phyloP scores from a whole-genome alignment of 495 filamentous ascomycete species.

The Geoglossum glabrum region DNA sequence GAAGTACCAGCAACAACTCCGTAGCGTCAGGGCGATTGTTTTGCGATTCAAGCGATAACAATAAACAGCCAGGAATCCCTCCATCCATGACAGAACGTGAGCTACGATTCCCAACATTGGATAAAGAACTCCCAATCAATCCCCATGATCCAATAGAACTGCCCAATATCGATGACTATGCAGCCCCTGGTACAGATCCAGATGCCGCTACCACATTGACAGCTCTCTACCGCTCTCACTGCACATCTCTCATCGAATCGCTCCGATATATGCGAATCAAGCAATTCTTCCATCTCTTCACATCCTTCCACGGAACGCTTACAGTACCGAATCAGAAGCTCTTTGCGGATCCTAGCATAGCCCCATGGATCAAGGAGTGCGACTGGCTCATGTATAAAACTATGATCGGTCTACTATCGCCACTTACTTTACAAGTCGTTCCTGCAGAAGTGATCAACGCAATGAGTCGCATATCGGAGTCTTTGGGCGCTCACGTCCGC shows the following conservation, averaged over 20 bases:
- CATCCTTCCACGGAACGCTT: conserved; percentile 83
- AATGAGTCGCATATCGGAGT: conserved; percentile 64
- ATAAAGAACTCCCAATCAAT: conserved; percentile 6
- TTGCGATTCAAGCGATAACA: neutral
- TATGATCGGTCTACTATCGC: conserved; percentile 78
- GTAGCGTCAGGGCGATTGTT: conserved; percentile 15
- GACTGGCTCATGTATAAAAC: conserved; percentile 91
- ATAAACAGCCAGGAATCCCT: neutral
- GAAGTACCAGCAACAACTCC: neutral
- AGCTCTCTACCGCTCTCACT: conserved; percentile 81
- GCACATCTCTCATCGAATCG: conserved; percentile 82
- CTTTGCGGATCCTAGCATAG: conserved; percentile 58
- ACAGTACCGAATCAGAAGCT: conserved; percentile 96
- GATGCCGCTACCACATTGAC: conserved; percentile 65
- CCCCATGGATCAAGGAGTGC: conserved; percentile 85
- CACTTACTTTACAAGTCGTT: conserved; percentile 70
- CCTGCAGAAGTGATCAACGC: conserved; percentile 67
- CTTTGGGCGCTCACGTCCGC: conserved; percentile 54
- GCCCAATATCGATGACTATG: conserved; percentile 54
- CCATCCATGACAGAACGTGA: neutral
- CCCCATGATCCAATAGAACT: conserved; percentile 46
- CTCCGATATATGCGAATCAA: conserved; percentile 91
- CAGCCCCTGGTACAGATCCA: conserved; percentile 55
- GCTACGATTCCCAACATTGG: neutral
- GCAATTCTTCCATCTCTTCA: conserved; percentile 86